A percentile compares a stretch with the other conserved stretches of the same genome.
Conservation (phyloP, 2,329 filamentous ascomycete genomes). For the Ophiostoma sp. region DNA sequence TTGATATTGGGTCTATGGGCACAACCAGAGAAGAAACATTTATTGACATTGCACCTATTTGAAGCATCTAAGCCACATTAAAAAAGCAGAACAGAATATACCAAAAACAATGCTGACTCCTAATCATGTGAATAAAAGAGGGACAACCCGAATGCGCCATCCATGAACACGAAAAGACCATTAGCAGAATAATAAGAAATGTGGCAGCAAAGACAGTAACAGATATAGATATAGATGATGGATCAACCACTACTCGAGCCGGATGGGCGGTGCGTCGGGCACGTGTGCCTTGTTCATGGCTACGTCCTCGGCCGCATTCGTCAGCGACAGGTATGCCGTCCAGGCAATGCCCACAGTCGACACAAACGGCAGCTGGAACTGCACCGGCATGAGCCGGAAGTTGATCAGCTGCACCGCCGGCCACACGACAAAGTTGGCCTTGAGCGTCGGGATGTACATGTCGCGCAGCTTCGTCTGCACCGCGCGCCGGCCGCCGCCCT, state of each 20-base stretch:
- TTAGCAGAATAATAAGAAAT: too few species aligned
- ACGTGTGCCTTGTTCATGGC: conserved; percentile 32
- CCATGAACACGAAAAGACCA: too few species aligned
- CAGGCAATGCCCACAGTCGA: conserved; percentile 93
- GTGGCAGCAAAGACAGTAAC: too few species aligned
- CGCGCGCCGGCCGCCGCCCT: conserved; percentile 79
- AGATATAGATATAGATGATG: too few species aligned
- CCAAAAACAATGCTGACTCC: too few species aligned
- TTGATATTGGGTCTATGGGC: too few species aligned
- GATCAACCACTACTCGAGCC: conserved; percentile 30
- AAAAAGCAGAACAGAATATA: too few species aligned
- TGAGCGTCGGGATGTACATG: conserved; percentile 88
- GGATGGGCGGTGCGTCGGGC: conserved; percentile 35
- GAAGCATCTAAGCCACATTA: too few species aligned
- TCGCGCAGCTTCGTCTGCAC: conserved; percentile 81
- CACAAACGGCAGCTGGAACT: conserved; percentile 95
- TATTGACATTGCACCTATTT: too few species aligned
- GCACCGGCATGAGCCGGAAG: conserved; percentile 89
- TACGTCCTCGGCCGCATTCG: conserved; percentile 75
- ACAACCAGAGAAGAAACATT: too few species aligned
- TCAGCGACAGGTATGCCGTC: conserved; percentile 93
- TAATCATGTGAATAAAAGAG: too few species aligned
- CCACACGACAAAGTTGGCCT: conserved; percentile 95
- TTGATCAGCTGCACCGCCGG: conserved; percentile 94
- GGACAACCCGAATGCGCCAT: too few species aligned